Percentiles rank a stretch among this genome's conserved stretches.
Evolutionary conservation across 768 basidiomycete genomes (phyloP).

Genomic region (Agrocybe pediades): DNA sequence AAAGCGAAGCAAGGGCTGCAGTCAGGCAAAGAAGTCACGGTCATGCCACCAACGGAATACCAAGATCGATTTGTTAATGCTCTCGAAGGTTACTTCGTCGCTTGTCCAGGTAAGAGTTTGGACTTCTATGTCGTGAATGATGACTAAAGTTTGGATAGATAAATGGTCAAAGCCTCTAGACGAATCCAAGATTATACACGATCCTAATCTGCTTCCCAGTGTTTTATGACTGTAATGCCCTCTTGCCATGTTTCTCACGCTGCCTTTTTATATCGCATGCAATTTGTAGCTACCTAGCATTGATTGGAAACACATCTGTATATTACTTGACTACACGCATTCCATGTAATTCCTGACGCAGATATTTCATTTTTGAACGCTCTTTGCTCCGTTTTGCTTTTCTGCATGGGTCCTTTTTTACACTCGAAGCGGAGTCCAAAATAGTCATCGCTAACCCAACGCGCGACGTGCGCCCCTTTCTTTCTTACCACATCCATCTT

Average conservation of each 20-base stretch:
- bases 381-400: no score
- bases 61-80: slow-evolving; percentile 75
- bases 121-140: neutral
- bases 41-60: slow-evolving; percentile 80
- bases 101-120: slow-evolving; percentile 63
- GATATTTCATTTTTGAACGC: no score
- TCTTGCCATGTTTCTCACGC: no score
- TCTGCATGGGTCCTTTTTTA: no score
- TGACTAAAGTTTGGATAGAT: slow-evolving; percentile 27
- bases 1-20: slow-evolving; percentile 80
- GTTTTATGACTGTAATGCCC: slow-evolving; percentile 39
- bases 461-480: no score
- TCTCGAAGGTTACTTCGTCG: slow-evolving; percentile 73
- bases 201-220: slow-evolving; percentile 42
- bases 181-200: slow-evolving; percentile 37
- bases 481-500: no score
- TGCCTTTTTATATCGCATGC: no score
- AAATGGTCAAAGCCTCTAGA: slow-evolving; percentile 53
- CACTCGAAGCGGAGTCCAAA: neutral
- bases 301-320: neutral
- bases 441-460: no score
- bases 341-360: neutral
- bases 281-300: neutral
- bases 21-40: slow-evolving; percentile 71
- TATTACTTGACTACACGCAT: neutral